phyloP scores from a whole-genome alignment of 441 rosid species.

The Mallotus japonicus region DNA sequence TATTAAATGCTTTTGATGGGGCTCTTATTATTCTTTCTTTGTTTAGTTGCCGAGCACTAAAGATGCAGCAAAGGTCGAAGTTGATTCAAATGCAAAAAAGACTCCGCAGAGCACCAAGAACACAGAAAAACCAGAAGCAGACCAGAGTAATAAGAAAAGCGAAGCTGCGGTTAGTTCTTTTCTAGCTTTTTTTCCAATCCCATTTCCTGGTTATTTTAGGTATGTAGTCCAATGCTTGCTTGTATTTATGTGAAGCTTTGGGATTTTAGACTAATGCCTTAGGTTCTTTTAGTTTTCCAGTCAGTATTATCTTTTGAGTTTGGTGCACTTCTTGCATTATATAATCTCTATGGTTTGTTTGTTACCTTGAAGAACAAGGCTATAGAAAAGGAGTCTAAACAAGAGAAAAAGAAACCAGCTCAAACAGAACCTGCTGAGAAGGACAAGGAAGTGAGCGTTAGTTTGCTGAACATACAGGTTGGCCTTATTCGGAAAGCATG shows the following conservation, averaged over 20 bases:
- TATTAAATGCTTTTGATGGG: not conserved
- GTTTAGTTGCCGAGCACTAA: slow-evolving; percentile 39
- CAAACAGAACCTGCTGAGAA: slow-evolving; percentile 56
- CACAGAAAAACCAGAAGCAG: slow-evolving; percentile 44
- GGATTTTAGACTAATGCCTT: not conserved
- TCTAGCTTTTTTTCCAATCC: not conserved
- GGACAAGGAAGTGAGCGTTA: slow-evolving; percentile 79
- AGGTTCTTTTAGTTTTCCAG: not conserved
- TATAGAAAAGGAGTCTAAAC: slow-evolving; percentile 42
- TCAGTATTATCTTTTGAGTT: slow-evolving; percentile 2
- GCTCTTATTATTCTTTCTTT: slow-evolving; percentile 15
- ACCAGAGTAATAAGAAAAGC: slow-evolving; percentile 38
- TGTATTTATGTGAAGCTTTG: not conserved
- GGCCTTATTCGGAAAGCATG: slow-evolving; percentile 89
- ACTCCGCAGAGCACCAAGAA: slow-evolving; percentile 37
- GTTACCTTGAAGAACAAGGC: slow-evolving; percentile 50
- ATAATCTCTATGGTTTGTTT: slow-evolving; percentile 6
- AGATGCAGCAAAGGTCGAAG: slow-evolving; percentile 40
- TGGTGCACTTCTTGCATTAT: slow-evolving; percentile 6
- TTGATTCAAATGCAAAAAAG: slow-evolving; percentile 46
- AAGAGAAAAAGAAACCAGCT: slow-evolving; percentile 64
- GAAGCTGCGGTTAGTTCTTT: slow-evolving; percentile 46
- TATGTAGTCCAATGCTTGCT: not conserved
- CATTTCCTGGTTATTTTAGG: not conserved
- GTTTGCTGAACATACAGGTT: slow-evolving; percentile 85